Base-by-base conservation (phyloP, 768 basidiomycete genomes). In the Suillus tomentosus region DNA sequence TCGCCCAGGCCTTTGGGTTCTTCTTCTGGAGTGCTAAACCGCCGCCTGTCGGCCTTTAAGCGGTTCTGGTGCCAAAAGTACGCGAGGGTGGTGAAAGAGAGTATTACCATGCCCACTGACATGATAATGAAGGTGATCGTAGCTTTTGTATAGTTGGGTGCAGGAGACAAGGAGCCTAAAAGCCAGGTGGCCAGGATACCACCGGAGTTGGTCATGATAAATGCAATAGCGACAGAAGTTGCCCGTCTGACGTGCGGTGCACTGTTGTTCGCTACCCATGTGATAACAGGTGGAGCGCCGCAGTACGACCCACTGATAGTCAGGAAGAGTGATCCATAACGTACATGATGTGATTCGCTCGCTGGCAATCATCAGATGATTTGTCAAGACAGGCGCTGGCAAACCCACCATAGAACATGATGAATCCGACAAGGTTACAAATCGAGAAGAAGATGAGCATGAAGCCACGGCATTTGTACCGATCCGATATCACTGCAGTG, bases 161-260 rank as follows among this genome's bases (percentile, higher is more conserved):
- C 75, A 1, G 80, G 75, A 3, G 84, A 85, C 15, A 87, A 70
- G 4, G 72, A 66, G 13, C 85, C 86, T 37, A 87, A 71, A 10
- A 87, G 79, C 86, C 86, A 88, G 0, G 85, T 88, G 1, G 82
- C 79, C 40, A 88, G 81, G 55, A 89, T 87, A 2, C 85, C 86
- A 13, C 86, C 86, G 0, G 80, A 76, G 69, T 87, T 88, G 27
- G 83, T 83, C 79, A 84, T 79, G 67, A 84, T 84, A 66, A 86
- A 84, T 1, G 81, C 80, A 31, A 87, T 79, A 19, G 86, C 87
- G 59, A 88, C 79, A 40, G 82, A 77, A 1, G 87, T 86, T 1
- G 86, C 88, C 19, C 87, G 82, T 36, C 85, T 78, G 50, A 80
- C 73, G 65, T 86, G 79, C 0, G 87, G 87, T 7, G 82, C 77